Base-by-base conservation (phyloP, 257 asterid genomes). In the Solanum neorickii region DNA sequence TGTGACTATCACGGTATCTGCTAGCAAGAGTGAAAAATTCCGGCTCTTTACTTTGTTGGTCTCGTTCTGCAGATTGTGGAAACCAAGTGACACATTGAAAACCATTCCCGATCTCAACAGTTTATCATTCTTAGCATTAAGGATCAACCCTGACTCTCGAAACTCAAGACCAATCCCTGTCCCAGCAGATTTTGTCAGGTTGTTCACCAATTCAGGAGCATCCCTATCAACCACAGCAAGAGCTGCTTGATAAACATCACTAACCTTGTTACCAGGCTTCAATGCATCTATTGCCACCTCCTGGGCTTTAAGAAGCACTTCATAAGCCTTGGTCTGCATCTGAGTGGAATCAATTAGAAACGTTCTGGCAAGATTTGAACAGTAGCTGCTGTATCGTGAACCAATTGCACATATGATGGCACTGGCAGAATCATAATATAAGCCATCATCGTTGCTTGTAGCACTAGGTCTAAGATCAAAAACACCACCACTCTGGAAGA, bases 401-500 rank as follows among this genome's bases (percentile, higher is more conserved):
- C 89, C 91, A 83, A 89, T 76, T 33, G 91, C 91, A 86, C 91
- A 89, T 83, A 89, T 89, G 41, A 89, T 89, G 52, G 87, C 91
- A 83, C 89, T 89, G 49, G 89, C 80, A 60, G 91, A 89, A 83
- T 89, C 91, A 83, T 89, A 89, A 78, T 86, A 86, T 46, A 89
- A 70, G 18, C 70, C 41, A 33, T 78, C 84, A 73, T 89, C 89
- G 15, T 89, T 86, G 89, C 91, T 86, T 49, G 87, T 75, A 39
- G 91, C 91, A 83, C 91, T 89, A 56, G 91, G 87, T 86, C 69
- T 89, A 52, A 89, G 87, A 89, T 89, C 89, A 69, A 89, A 89
- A 33, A 59, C 60, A 21, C 89, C 91, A n/a, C 91, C 91, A 83
- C 87, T 89, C 90, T 95, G 97, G 89, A 95, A 92, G 59, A 94